phyloP scores from a whole-genome alignment of 2,329 filamentous ascomycete genomes.

The Emergomyces pasteurianus region DNA sequence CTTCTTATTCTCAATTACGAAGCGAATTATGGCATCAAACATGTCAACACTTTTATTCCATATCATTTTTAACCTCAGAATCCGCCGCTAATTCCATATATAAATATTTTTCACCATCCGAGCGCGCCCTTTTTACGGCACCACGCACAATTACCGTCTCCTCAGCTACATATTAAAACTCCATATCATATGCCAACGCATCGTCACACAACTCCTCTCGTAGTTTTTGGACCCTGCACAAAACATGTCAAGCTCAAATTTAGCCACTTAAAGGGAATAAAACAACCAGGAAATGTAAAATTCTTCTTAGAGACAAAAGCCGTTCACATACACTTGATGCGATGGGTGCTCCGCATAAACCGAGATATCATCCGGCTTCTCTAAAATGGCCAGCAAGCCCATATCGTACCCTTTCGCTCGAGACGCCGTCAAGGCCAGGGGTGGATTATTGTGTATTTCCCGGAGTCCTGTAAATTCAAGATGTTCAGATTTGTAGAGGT shows the following conservation, averaged over 20 bases:
- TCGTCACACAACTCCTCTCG: constrained; percentile 32
- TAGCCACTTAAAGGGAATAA: not conserved
- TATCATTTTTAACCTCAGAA: no score
- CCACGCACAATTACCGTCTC: not conserved
- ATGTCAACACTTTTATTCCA: not conserved
- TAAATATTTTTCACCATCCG: not conserved
- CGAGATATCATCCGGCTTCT: constrained; percentile 30
- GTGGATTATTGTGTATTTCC: constrained; percentile 25
- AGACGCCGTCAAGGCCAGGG: constrained; percentile 29
- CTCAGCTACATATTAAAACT: constrained; percentile 17
- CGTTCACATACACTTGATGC: constrained; percentile 32
- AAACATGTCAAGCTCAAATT: not conserved
- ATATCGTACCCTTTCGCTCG: constrained; percentile 35
- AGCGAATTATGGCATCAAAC: not conserved
- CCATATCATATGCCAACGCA: constrained; percentile 31
- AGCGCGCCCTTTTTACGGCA: no score
- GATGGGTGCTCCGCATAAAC: constrained; percentile 36
- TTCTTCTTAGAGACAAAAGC: not conserved
- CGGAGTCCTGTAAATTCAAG: constrained; percentile 15
- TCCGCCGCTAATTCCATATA: not conserved
- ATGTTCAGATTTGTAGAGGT: not conserved
- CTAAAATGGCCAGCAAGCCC: constrained; percentile 35
- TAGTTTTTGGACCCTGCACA: constrained; percentile 26
- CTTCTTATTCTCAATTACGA: not conserved
- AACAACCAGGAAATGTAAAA: not conserved